Percentiles rank a stretch among this genome's conserved stretches.
Evolutionary conservation across 805 yeast species (phyloP).

Genomic region (Saturnispora bothae): DNA sequence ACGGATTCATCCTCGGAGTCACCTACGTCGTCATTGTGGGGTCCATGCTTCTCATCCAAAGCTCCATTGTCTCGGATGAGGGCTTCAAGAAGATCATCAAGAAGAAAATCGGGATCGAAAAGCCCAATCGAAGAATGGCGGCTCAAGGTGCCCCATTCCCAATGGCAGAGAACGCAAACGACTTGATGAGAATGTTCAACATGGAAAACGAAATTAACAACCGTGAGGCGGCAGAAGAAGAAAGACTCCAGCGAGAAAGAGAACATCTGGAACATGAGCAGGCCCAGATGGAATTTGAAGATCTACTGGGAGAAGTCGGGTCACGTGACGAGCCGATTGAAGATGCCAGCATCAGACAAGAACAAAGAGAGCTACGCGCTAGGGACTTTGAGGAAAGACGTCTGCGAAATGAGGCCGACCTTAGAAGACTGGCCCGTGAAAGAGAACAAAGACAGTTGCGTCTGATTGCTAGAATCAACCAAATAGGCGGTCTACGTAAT

Average conservation of each 20-base stretch:
- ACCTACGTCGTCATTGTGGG: constrained; percentile 19
- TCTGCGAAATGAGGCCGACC: constrained; percentile 8
- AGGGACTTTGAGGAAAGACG: not conserved
- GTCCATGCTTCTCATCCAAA: constrained; percentile 31
- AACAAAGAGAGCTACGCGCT: not conserved
- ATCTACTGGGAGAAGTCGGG: not conserved
- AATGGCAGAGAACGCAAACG: not conserved
- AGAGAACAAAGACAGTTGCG: constrained; percentile 5
- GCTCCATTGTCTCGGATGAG: constrained; percentile 61
- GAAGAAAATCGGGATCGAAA: constrained; percentile 47
- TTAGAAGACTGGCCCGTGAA: constrained; percentile 17
- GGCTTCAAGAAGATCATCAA: constrained; percentile 51
- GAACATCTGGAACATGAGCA: no score
- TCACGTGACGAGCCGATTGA: not conserved
- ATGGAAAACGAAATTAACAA: not conserved
- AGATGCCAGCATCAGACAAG: not conserved
- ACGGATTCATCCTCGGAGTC: constrained; percentile 13
- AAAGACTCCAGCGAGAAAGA: no score
- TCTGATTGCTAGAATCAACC: constrained; percentile 4
- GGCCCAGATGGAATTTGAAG: no score
- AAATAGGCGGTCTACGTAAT: constrained; percentile 1
- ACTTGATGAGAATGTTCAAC: not conserved
- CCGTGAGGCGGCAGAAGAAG: not conserved
- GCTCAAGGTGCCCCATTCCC: not conserved
- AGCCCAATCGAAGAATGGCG: not conserved